These are phyloP conservation scores for Cytospora mali DNA, from an alignment of 2,329 filamentous ascomycete species.

Conservation along the genomic window DNA sequence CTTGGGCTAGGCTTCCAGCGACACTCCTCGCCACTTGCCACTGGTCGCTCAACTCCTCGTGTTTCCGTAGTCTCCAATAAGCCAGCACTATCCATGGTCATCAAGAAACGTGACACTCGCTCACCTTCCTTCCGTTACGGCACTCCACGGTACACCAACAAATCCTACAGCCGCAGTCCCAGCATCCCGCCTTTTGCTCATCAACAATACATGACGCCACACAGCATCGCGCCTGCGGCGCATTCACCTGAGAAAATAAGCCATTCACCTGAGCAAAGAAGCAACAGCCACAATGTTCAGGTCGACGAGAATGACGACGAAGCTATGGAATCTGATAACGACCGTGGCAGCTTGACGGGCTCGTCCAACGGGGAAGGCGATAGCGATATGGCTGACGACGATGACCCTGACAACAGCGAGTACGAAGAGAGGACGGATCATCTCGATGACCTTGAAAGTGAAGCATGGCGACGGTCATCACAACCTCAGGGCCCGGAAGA, in stretches of 20 bases:
- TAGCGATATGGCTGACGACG: constrained; percentile 28
- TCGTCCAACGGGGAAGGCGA: constrained; percentile 36
- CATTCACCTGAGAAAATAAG: too few relatives aligned
- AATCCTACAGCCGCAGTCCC: constrained; percentile 38
- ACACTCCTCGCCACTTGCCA: constrained; percentile 43
- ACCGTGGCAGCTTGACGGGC: constrained; percentile 34
- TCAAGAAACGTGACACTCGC: constrained; percentile 47
- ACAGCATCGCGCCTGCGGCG: constrained; percentile 63
- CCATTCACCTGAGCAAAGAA: background rate
- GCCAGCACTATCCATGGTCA: constrained; percentile 31
- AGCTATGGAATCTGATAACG: constrained; percentile 33
- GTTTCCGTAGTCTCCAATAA: constrained; percentile 40
- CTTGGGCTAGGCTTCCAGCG: constrained; percentile 37
- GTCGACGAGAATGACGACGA: constrained; percentile 36
- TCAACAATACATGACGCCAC: constrained; percentile 69
- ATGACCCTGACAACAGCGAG: constrained; percentile 6
- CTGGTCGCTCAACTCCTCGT: constrained; percentile 37
- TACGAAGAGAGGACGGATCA: constrained; percentile 23
- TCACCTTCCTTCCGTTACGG: constrained; percentile 58
- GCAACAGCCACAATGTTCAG: constrained; percentile 10
- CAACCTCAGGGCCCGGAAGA: constrained; percentile 48
- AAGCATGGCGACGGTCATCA: constrained; percentile 32
- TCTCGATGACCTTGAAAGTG: constrained; percentile 33
- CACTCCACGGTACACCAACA: constrained; percentile 58
- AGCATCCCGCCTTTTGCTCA: constrained; percentile 44